These are phyloP conservation scores for Salinomyces thailandicus DNA, from an alignment of 2,329 filamentous ascomycete species.

Conservation along the genomic window DNA sequence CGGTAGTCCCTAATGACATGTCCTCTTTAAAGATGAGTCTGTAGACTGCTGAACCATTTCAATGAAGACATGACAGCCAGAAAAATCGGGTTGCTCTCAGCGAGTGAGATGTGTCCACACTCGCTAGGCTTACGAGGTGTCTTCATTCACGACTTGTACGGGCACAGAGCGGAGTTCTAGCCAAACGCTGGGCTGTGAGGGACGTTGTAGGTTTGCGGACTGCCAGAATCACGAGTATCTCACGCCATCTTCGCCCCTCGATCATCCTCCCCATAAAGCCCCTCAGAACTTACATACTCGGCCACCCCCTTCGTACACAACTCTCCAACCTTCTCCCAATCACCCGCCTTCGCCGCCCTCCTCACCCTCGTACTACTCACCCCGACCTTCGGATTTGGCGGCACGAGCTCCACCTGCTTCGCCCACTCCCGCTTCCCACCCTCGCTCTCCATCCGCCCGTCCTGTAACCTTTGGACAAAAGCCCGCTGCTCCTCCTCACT, in stretches of 20 bases:
- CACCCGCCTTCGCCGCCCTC: constrained; percentile 40
- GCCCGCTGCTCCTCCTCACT: constrained; percentile 42
- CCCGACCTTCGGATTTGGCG: constrained; percentile 37
- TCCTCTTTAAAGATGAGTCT: no score
- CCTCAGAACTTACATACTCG: constrained; percentile 47
- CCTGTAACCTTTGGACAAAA: constrained; percentile 44
- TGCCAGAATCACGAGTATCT: no score
- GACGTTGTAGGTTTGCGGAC: no score
- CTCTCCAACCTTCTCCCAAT: constrained; percentile 38
- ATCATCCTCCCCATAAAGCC: constrained; percentile 41
- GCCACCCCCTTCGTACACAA: constrained; percentile 50
- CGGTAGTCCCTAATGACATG: no score
- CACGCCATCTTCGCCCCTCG: constrained; percentile 23
- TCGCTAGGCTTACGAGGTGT: no score
- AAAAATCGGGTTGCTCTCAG: no score
- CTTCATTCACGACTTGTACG: no score
- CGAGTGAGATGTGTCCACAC: no score
- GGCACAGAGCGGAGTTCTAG: no score
- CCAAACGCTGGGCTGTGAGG: no score
- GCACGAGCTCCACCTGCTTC: constrained; percentile 48
- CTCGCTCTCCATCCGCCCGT: constrained; percentile 37
- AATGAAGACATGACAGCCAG: no score
- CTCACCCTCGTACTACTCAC: constrained; percentile 54
- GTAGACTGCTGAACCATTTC: no score
- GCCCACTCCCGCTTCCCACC: constrained; percentile 52